Evolutionary conservation across 1,284 basidiomycete genomes (phyloP), one percentile per base, ranked within the genome.

Genomic region (Marasmius fiardii): DNA sequence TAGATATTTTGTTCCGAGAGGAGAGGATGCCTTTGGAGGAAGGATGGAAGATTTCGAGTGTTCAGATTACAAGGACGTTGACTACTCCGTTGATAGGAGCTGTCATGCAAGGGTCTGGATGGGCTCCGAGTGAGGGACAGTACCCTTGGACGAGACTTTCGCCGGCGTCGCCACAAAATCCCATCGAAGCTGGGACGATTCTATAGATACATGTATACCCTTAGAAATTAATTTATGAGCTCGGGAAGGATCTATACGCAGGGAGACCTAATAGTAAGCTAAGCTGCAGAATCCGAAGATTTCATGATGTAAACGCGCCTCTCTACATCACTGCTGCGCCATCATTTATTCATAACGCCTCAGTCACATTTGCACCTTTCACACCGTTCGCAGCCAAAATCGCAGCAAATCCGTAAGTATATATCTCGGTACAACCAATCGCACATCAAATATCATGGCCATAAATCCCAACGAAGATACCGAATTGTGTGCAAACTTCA

Each of bases 391-490:
- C 28, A 31, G 28, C 28, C n/a, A 31, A 31, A 31, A 31, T 31
- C 28, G 28, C 28, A 31, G 10, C 28, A 31, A n/a, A 4, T 31
- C 28, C 28, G 28, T 31, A 20, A 41, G 39, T 14, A 41, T 7
- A 7, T 20, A n/a, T 16, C 39, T 41, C 16, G 16, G 11, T 41
- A 18, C 14, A 16, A 8, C 14, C 20, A 1, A 41, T 7, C 18
- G n/a, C 23, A 2, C 44, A 21, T 28, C 23, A 49, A 16, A 8
- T 11, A 65, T 52, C 58, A 88, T 88, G 86, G 72, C 84, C 12
- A 67, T 87, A 52, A 92, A 94, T 68, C 80, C 88, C 7, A 81
- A 93, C 78, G 89, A 94, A 75, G 93, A 96, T 69, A 95, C 93
- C 1, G 93, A 95, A 80, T 95, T 95, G 93, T 93, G 68, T 72